These are phyloP conservation scores for Crucibulum laeve DNA, from an alignment of 768 basidiomycete species.

Conservation along the genomic window DNA sequence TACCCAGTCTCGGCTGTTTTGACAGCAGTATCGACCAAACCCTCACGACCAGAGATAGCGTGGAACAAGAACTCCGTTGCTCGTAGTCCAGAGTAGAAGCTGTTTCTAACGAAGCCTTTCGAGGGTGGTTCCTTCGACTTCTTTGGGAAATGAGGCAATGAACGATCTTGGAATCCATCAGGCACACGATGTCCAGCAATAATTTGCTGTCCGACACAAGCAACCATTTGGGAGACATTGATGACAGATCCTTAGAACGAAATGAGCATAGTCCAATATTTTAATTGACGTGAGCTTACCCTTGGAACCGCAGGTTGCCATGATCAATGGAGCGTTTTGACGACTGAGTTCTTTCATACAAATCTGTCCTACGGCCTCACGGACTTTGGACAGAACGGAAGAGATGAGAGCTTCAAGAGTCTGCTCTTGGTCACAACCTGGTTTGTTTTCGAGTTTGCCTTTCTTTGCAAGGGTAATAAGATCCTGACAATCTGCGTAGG, in stretches of 20 bases:
- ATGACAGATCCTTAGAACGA: constrained; percentile 98
- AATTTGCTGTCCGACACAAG: constrained; percentile 99
- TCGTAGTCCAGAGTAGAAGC: constrained; percentile 87
- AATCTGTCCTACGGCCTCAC: constrained; percentile 93
- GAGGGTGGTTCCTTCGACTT: constrained; percentile 95
- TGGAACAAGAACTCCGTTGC: constrained; percentile 99
- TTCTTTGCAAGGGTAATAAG: constrained; percentile 88
- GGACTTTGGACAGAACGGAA: constrained; percentile 87
- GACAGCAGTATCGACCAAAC: constrained; percentile 98
- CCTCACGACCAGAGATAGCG: constrained; percentile 97
- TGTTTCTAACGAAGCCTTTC: constrained; percentile 97
- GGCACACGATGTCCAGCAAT: constrained; percentile 98
- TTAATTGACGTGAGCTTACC: constrained; percentile 39
- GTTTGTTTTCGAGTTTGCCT: constrained; percentile 91
- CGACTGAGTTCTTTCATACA: constrained; percentile 98
- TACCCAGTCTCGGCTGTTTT: constrained; percentile 99
- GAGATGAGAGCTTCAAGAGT: constrained; percentile 97
- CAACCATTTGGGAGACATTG: constrained; percentile 99
- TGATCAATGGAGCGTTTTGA: constrained; percentile 95
- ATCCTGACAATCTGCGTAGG: constrained; percentile 83
- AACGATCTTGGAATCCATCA: constrained; percentile 98
- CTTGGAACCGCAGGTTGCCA: constrained; percentile 99
- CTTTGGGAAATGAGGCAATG: constrained; percentile 97
- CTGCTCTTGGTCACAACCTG: constrained; percentile 96
- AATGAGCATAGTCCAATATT: too few relatives aligned